Evolutionary conservation across 805 yeast species (phyloP).

Genomic region (Wickerhamomyces ciferrii): DNA sequence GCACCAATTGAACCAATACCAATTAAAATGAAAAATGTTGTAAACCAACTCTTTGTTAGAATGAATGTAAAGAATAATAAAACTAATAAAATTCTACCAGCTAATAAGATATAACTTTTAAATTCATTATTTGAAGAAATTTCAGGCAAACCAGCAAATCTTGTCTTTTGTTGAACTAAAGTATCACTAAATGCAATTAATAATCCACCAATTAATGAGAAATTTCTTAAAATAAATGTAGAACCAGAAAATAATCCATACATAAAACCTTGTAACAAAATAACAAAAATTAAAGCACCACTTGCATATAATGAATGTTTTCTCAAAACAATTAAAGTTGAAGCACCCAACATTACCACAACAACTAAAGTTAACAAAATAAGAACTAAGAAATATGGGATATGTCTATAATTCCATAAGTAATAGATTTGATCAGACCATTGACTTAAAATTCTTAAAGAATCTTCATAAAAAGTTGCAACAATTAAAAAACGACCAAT

Average conservation of each 20-base stretch:
- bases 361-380: constrained; percentile 63
- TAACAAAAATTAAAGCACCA: constrained; percentile 60
- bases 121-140: constrained; percentile 59
- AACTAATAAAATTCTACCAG: constrained; percentile 83
- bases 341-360: constrained; percentile 64
- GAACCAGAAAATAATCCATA: constrained; percentile 84
- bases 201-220: constrained; percentile 89
- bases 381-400: constrained; percentile 74
- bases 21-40: constrained; percentile 58
- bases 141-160: constrained; percentile 41
- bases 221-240: constrained; percentile 77
- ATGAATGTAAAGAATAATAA: constrained; percentile 83
- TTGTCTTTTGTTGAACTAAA: constrained; percentile 66
- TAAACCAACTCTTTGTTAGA: constrained; percentile 65
- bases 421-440: constrained; percentile 91
- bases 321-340: constrained; percentile 65
- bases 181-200: constrained; percentile 84
- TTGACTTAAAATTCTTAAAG: constrained; percentile 75
- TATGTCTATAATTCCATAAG: constrained; percentile 71
- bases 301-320: constrained; percentile 69
- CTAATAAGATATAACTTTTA: constrained; percentile 76
- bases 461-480: constrained; percentile 90
- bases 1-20: constrained; percentile 79
- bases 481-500: constrained; percentile 88
- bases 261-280: constrained; percentile 76